Evolutionary conservation across 83 land plant species (phyloP).

Genomic region (Diphasiastrum complanatum): DNA sequence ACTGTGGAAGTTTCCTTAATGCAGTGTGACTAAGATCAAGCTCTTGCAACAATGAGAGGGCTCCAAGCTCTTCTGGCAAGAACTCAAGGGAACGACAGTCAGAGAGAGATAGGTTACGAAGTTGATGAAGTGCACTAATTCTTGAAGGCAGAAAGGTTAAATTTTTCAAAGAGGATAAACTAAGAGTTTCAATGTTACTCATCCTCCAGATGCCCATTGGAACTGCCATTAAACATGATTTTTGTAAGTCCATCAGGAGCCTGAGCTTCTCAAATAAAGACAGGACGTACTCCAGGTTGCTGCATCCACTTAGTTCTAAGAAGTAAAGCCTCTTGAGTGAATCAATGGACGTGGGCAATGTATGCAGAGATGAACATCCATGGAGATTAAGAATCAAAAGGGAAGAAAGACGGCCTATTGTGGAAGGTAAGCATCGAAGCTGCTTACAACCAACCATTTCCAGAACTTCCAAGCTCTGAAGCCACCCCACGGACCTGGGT

Average conservation of each 20-base stretch:
- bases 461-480: conserved; percentile 10
- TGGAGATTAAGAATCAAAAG: conserved; percentile 17
- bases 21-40: conserved; percentile 31
- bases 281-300: conserved; percentile 20
- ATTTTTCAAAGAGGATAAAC: conserved; percentile 22
- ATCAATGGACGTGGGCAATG: conserved; percentile 15
- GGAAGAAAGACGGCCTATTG: conserved; percentile 14
- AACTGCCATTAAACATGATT: conserved; percentile 19
- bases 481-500: conserved; percentile 14
- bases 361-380: conserved; percentile 16
- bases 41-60: conserved; percentile 15
- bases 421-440: conserved; percentile 17
- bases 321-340: conserved; percentile 16
- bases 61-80: conserved; percentile 23
- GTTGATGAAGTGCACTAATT: conserved; percentile 11
- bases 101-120: conserved; percentile 19
- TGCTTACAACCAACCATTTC: conserved; percentile 18
- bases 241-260: conserved; percentile 1
- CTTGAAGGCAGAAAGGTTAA: conserved; percentile 20
- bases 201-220: conserved; percentile 15
- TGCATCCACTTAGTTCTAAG: conserved; percentile 18
- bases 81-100: conserved; percentile 19
- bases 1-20: conserved; percentile 22
- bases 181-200: conserved; percentile 22
- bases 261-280: conserved; percentile 5